Evolutionary conservation across 768 basidiomycete species (phyloP).

Genomic region (Leccinum disarticulatum): DNA sequence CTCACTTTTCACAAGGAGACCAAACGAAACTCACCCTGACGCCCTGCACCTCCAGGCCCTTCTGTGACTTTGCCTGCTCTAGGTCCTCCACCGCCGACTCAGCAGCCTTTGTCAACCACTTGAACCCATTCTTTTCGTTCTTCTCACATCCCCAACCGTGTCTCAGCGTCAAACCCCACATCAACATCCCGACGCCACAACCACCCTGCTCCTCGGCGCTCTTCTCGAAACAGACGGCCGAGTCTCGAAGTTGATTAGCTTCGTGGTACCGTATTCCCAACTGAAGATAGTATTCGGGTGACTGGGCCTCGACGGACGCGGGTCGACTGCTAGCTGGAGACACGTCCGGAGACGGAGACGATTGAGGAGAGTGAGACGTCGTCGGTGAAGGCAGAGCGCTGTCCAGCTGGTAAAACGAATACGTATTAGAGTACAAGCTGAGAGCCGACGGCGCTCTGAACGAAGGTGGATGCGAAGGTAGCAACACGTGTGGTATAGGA

Average conservation of each 20-base stretch:
- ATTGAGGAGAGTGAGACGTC: conserved; percentile 23
- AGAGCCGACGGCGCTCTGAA: conserved; percentile 38
- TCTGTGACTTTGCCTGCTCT: conserved; percentile 57
- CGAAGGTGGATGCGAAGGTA: conserved; percentile 37
- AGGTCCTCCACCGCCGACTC: conserved; percentile 78
- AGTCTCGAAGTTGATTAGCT: conserved; percentile 65
- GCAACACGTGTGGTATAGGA: conserved; percentile 17
- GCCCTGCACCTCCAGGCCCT: conserved; percentile 51
- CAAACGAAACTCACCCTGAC: conserved; percentile 46
- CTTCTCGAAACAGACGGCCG: conserved; percentile 72
- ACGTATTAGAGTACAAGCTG: conserved; percentile 54
- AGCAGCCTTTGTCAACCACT: conserved; percentile 81
- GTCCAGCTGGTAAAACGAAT: conserved; percentile 66
- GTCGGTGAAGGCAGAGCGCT: conserved; percentile 45
- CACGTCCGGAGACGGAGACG: too few relatives aligned
- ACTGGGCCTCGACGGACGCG: conserved; percentile 26
- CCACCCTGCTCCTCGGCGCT: conserved; percentile 74
- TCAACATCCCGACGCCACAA: conserved; percentile 87
- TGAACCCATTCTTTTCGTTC: conserved; percentile 77
- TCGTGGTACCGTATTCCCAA: conserved; percentile 80
- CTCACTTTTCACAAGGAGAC: background rate
- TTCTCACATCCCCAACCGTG: conserved; percentile 88
- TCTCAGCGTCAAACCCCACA: conserved; percentile 84
- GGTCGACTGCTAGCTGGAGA: too few relatives aligned
- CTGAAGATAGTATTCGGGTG: conserved; percentile 69